Evolutionary conservation across 2,329 filamentous ascomycete species (phyloP).

Genomic region (Mycosphaerella sp.): DNA sequence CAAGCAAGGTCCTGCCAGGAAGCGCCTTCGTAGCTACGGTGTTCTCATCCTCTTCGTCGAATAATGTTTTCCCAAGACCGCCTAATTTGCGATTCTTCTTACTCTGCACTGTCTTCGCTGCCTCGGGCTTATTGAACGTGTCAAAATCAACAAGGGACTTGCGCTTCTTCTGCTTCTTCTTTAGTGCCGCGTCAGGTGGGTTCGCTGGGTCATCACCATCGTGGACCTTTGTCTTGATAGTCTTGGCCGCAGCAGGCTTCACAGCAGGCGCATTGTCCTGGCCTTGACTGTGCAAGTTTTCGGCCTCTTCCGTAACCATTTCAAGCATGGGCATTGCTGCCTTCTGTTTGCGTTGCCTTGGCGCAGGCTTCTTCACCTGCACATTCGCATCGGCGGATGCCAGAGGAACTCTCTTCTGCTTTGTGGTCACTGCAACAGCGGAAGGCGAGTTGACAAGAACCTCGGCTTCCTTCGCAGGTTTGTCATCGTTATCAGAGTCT

Average conservation of each 20-base stretch:
- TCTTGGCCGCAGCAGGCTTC: constrained; percentile 31
- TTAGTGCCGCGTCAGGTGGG: constrained; percentile 36
- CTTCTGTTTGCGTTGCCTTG: constrained; percentile 35
- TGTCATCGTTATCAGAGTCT: constrained; percentile 18
- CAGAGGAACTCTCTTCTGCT: constrained; percentile 38
- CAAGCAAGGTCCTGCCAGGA: constrained; percentile 26
- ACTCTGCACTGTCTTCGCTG: constrained; percentile 26
- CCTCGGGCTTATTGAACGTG: constrained; percentile 32
- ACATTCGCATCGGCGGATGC: constrained; percentile 40
- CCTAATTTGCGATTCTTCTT: constrained; percentile 36
- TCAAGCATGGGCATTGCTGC: constrained; percentile 35
- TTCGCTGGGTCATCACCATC: constrained; percentile 27
- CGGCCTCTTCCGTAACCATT: constrained; percentile 39
- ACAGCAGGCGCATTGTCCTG: constrained; percentile 33
- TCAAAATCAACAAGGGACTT: constrained; percentile 45
- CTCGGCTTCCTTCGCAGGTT: constrained; percentile 25
- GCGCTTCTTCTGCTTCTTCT: constrained; percentile 36
- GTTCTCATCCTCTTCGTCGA: constrained; percentile 37
- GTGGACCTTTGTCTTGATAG: constrained; percentile 35
- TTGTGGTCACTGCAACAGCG: constrained; percentile 21
- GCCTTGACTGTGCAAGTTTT: constrained; percentile 32
- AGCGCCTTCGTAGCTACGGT: constrained; percentile 23
- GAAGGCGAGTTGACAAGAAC: constrained; percentile 24
- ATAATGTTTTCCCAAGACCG: constrained; percentile 35
- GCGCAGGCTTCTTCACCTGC: constrained; percentile 37